phyloP scores from a whole-genome alignment of 2,329 filamentous ascomycete species.

The Stylonectria norvegica region DNA sequence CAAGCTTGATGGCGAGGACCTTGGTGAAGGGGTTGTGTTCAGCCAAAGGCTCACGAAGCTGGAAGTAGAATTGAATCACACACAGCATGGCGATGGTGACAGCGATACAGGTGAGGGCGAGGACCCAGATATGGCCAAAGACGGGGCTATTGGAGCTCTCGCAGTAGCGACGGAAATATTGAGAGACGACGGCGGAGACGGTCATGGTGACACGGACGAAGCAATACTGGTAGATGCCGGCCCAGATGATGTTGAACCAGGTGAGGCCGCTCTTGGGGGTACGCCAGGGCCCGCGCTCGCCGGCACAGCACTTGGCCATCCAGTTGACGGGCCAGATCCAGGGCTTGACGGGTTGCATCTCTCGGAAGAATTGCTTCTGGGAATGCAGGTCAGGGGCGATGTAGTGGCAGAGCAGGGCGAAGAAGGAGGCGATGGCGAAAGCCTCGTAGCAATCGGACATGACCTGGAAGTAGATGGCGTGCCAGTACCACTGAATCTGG shows the following conservation, averaged over 20 bases:
- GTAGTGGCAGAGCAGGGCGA: conserved; percentile 77
- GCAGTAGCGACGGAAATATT: conserved; percentile 70
- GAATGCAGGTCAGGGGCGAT: conserved; percentile 72
- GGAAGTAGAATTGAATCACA: conserved; percentile 81
- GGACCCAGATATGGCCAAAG: conserved; percentile 82
- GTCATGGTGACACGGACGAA: conserved; percentile 78
- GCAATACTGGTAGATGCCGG: conserved; percentile 82
- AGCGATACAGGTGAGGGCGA: conserved; percentile 66
- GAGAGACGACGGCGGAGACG: conserved; percentile 68
- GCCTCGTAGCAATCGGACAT: conserved; percentile 85
- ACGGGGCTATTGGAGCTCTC: conserved; percentile 72
- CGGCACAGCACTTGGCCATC: conserved; percentile 67
- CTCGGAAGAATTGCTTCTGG: conserved; percentile 78
- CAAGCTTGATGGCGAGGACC: conserved; percentile 81
- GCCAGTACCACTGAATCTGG: conserved; percentile 69
- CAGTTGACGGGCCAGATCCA: conserved; percentile 76
- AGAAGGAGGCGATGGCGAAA: conserved; percentile 84
- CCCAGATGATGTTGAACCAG: conserved; percentile 87
- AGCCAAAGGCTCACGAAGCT: conserved; percentile 65
- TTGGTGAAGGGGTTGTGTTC: conserved; percentile 74
- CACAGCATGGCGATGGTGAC: conserved; percentile 87
- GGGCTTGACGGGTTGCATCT: conserved; percentile 59
- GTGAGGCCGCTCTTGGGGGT: conserved; percentile 78
- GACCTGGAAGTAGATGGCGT: conserved; percentile 78
- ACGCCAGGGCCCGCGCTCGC: conserved; percentile 65